phyloP scores from a whole-genome alignment of 306 rosid species.

The Cicer yamashitae region DNA sequence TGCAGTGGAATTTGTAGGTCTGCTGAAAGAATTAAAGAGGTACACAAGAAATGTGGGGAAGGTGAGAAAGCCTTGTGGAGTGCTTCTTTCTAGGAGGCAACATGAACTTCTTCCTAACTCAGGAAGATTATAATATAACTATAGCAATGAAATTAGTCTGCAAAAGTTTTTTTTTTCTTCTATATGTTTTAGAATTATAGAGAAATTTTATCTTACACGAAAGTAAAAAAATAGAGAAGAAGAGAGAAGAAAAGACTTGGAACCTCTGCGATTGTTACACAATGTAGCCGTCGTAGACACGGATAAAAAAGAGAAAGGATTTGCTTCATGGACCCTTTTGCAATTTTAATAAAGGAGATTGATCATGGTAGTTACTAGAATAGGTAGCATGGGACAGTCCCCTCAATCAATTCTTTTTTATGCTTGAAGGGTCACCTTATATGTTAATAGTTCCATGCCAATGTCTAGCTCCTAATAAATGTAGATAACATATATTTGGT shows the following conservation, averaged over 20 bases:
- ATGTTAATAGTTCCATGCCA: constrained; percentile 63
- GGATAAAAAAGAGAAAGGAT: constrained; percentile 14
- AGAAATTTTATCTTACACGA: constrained; percentile 45
- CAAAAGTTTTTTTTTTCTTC: constrained; percentile 19
- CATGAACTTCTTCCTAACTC: constrained; percentile 69
- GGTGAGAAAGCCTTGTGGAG: constrained; percentile 90
- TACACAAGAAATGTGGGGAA: constrained; percentile 90
- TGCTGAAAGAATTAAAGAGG: constrained; percentile 93
- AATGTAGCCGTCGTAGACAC: too few relatives aligned
- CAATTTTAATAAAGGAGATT: constrained; percentile 66
- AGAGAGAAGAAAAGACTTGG: neutral
- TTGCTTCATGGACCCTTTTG: constrained; percentile 59
- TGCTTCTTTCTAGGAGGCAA: constrained; percentile 63
- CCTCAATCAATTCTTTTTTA: constrained; percentile 62
- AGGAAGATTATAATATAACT: constrained; percentile 50
- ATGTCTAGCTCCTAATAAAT: constrained; percentile 66
- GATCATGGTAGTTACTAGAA: constrained; percentile 63
- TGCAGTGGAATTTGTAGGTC: constrained; percentile 99
- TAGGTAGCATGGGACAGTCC: constrained; percentile 53
- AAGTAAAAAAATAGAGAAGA: constrained; percentile 26
- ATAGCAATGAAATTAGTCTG: constrained; percentile 45
- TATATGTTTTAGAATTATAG: constrained; percentile 56
- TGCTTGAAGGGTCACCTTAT: constrained; percentile 67
- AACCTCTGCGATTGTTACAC: too few relatives aligned
- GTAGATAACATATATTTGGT: constrained; percentile 36